These are phyloP conservation scores for Calocybe indica DNA, from an alignment of 768 basidiomycete genomes.

Conservation along the genomic window DNA sequence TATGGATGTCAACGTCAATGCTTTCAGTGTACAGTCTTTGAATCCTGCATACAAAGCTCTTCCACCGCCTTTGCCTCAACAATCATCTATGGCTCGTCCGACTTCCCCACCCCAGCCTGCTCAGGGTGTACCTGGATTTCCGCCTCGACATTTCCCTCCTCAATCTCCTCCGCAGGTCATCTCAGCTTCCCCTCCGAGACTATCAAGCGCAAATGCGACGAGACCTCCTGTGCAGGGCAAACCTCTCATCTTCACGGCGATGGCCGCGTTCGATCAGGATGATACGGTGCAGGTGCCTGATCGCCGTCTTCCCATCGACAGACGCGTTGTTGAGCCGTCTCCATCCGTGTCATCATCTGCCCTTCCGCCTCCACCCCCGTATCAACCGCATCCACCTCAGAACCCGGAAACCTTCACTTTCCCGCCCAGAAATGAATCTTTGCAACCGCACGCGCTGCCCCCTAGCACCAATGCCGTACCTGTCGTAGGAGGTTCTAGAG, in stretches of 20 bases:
- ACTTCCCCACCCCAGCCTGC: neutral
- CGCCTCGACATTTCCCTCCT: neutral
- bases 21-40: slow-evolving; percentile 1
- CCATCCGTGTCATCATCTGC: too few species aligned
- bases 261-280: slow-evolving; percentile 26
- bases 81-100: too few species aligned
- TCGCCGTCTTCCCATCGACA: too few species aligned
- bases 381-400: slow-evolving; percentile 3
- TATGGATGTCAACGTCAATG: slow-evolving; percentile 8
- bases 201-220: slow-evolving; percentile 14
- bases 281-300: too few species aligned
- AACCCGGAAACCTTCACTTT: neutral
- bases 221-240: slow-evolving; percentile 29
- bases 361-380: neutral
- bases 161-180: neutral
- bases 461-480: too few species aligned
- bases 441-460: neutral
- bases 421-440: slow-evolving; percentile 5
- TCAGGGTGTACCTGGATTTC: neutral
- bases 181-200: slow-evolving; percentile 14
- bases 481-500: too few species aligned
- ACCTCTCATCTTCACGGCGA: slow-evolving; percentile 61
- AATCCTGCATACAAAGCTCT: slow-evolving; percentile 1
- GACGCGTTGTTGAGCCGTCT: too few species aligned
- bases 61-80: neutral